Evolutionary conservation across 768 basidiomycete species (phyloP).

Genomic region (Suillus plorans): DNA sequence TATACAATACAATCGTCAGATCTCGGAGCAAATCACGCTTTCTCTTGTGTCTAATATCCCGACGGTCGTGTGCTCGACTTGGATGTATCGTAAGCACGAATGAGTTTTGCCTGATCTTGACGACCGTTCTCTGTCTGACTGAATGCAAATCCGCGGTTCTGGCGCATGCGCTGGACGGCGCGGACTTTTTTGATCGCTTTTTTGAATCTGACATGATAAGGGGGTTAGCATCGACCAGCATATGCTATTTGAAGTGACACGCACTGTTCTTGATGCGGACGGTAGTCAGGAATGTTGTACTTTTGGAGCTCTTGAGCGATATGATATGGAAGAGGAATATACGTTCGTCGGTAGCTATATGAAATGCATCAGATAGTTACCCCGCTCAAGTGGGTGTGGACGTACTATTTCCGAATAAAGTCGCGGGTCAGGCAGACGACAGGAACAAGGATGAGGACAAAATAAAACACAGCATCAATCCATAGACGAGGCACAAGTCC

Average conservation of each 20-base stretch:
- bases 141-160: conserved; percentile 97
- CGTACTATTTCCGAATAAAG: conserved; percentile 95
- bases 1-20: conserved; percentile 11
- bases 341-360: conserved; percentile 84
- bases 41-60: conserved; percentile 54
- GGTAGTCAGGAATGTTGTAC: conserved; percentile 95
- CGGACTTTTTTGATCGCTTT: conserved; percentile 99
- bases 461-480: conserved; percentile 87
- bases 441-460: conserved; percentile 82
- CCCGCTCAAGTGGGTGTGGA: conserved; percentile 4
- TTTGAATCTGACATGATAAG: conserved; percentile 67
- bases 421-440: conserved; percentile 84
- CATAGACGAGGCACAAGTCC: conserved; percentile 89
- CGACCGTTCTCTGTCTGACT: conserved; percentile 91
- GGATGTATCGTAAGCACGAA: conserved; percentile 86
- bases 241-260: conserved; percentile 28
- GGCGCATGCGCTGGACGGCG: conserved; percentile 96
- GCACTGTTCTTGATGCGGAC: conserved; percentile 96
- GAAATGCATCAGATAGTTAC: background rate
- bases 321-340: conserved; percentile 90
- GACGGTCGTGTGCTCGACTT: conserved; percentile 69
- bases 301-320: conserved; percentile 99
- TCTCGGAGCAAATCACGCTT: conserved; percentile 1
- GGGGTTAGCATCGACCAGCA: conserved; percentile 6
- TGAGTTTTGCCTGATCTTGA: conserved; percentile 85